A percentile compares a stretch with the other conserved stretches of the same genome.
Evolutionary conservation across 805 yeast species (phyloP).

Genomic region (Kurtzmaniella cleridarum): DNA sequence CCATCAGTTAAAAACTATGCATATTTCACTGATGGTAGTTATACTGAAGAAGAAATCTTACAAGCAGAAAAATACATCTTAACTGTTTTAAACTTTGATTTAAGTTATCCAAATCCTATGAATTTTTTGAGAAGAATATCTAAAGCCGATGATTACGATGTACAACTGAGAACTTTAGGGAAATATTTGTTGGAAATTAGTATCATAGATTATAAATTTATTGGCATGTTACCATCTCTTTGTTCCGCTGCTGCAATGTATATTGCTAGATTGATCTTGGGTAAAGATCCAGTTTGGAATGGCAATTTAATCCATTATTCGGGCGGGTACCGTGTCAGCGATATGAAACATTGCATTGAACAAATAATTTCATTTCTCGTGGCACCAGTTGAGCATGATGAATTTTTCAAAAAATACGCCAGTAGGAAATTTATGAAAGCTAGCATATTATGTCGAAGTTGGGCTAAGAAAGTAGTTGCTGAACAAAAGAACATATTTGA

Average conservation of each 20-base stretch:
- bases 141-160: conserved; percentile 86
- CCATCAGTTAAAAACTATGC: conserved; percentile 85
- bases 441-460: conserved; percentile 70
- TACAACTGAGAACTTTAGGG: conserved; percentile 76
- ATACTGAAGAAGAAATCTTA: conserved; percentile 72
- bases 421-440: conserved; percentile 85
- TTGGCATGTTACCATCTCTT: conserved; percentile 68
- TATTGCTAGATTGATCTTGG: conserved; percentile 68
- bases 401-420: conserved; percentile 89
- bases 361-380: conserved; percentile 72
- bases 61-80: conserved; percentile 79
- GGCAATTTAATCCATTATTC: conserved; percentile 85
- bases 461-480: conserved; percentile 62
- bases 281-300: conserved; percentile 68
- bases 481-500: conserved; percentile 41
- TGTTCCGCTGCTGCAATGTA: conserved; percentile 88
- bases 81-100: conserved; percentile 64
- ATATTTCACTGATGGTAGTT: conserved; percentile 82
- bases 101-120: conserved; percentile 86
- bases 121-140: conserved; percentile 84
- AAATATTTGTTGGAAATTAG: conserved; percentile 78
- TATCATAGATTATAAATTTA: conserved; percentile 68
- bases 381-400: conserved; percentile 83
- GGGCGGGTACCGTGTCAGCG: conserved; percentile 78
- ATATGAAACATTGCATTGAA: conserved; percentile 66